These are phyloP conservation scores for Fusarium paranaense DNA, from an alignment of 2,329 filamentous ascomycete species.

Conservation along the genomic window DNA sequence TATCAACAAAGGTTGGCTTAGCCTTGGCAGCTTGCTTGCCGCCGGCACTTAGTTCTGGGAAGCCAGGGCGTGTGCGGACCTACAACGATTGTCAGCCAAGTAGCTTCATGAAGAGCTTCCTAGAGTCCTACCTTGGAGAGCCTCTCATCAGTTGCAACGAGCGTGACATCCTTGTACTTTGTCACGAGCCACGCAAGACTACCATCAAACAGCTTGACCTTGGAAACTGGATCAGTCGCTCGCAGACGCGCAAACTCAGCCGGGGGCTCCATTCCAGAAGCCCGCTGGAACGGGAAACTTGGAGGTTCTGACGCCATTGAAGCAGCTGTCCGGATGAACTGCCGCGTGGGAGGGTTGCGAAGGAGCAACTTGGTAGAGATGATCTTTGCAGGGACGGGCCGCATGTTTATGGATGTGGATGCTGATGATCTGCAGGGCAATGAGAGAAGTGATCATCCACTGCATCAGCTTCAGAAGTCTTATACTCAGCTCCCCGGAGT, in stretches of 20 bases:
- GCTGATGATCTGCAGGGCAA: background rate
- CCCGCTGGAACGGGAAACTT: conserved; percentile 34
- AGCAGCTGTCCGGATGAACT: background rate
- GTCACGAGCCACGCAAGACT: conserved; percentile 60
- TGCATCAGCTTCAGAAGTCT: background rate
- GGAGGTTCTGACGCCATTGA: conserved; percentile 14
- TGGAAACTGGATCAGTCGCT: conserved; percentile 56
- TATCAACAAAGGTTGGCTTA: conserved; percentile 63
- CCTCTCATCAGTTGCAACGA: conserved; percentile 57
- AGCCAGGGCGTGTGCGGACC: conserved; percentile 56
- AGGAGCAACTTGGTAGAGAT: background rate
- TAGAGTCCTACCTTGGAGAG: conserved; percentile 56
- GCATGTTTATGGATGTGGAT: background rate
- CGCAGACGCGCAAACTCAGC: conserved; percentile 58
- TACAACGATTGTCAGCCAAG: conserved; percentile 18
- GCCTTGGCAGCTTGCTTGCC: conserved; percentile 61
- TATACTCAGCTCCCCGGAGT: background rate
- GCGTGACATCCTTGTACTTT: conserved; percentile 60
- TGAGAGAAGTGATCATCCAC: background rate
- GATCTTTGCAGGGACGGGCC: background rate
- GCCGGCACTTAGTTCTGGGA: conserved; percentile 60
- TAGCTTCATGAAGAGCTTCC: rapidly evolving
- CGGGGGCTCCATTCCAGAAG: conserved; percentile 51
- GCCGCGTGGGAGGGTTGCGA: background rate
- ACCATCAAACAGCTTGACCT: conserved; percentile 60